These are phyloP conservation scores for Lotmaria passim DNA, from an alignment of 208 protist genomes.

Conservation along the genomic window DNA sequence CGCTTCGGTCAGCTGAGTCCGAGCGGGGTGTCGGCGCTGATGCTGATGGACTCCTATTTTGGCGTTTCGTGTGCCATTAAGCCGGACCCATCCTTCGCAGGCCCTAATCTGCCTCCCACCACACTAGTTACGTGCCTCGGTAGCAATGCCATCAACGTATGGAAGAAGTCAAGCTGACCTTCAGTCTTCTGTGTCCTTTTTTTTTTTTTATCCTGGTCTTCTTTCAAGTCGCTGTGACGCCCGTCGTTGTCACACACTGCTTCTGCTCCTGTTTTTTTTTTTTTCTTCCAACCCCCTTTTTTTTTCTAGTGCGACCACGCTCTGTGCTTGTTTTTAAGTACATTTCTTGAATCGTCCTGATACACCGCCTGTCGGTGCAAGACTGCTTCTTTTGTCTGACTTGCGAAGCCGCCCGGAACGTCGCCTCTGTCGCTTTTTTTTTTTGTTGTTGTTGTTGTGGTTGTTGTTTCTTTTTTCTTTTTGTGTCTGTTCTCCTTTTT, in stretches of 20 bases:
- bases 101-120: constrained; percentile 48
- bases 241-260: background rate
- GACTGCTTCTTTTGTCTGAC: too few relatives aligned
- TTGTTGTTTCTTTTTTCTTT: constrained; percentile 12
- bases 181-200: background rate
- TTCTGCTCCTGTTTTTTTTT: constrained; percentile 16
- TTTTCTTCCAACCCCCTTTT: background rate
- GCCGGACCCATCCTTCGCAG: constrained; percentile 67
- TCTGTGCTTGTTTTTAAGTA: too few relatives aligned
- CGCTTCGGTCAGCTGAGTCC: constrained; percentile 83
- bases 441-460: background rate
- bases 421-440: too few relatives aligned
- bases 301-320: too few relatives aligned
- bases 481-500: constrained; percentile 9
- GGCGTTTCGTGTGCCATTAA: constrained; percentile 84
- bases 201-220: constrained; percentile 17
- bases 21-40: constrained; percentile 72
- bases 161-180: constrained; percentile 78
- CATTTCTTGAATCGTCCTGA: too few relatives aligned
- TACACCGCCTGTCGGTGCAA: too few relatives aligned
- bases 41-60: constrained; percentile 91
- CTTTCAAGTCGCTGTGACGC: background rate
- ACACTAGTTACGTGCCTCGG: constrained; percentile 89
- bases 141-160: constrained; percentile 85
- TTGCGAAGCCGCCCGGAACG: too few relatives aligned